These are phyloP conservation scores for Ceratocystiopsis minuta DNA, from an alignment of 2,329 filamentous ascomycete genomes.

Conservation along the genomic window DNA sequence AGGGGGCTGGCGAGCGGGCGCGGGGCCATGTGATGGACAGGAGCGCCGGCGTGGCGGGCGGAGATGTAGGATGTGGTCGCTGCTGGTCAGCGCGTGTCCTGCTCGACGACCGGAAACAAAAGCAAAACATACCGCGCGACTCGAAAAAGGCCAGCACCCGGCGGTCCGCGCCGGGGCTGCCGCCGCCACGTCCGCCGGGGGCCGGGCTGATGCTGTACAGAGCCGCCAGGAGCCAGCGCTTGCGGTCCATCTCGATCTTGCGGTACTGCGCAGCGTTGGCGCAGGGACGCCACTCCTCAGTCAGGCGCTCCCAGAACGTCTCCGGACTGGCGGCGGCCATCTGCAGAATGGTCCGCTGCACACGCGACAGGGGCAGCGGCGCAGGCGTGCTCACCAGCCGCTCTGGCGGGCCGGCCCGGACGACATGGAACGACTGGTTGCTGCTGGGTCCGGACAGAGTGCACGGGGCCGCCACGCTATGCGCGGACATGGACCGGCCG, in stretches of 20 bases:
- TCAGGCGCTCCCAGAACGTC: conserved; percentile 35
- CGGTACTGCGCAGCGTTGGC: conserved; percentile 31
- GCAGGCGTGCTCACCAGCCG: too few species aligned
- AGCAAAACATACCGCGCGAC: conserved; percentile 21
- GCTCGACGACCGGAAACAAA: too few species aligned
- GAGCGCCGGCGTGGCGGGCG: conserved; percentile 20
- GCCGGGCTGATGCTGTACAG: conserved; percentile 28
- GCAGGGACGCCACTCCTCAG: conserved; percentile 31
- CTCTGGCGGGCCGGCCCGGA: too few species aligned
- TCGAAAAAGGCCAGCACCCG: conserved; percentile 33
- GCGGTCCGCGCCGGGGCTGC: conserved; percentile 3
- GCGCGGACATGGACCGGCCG: too few species aligned
- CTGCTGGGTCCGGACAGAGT: too few species aligned
- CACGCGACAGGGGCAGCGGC: conserved; percentile 17
- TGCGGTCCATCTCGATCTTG: conserved; percentile 27
- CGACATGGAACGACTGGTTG: too few species aligned
- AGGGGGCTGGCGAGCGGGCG: conserved; percentile 20
- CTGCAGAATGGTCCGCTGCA: conserved; percentile 34
- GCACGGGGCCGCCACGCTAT: too few species aligned
- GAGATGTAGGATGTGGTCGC: conserved; percentile 32
- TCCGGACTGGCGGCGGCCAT: conserved; percentile 35
- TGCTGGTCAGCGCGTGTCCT: conserved; percentile 10
- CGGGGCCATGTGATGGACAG: conserved; percentile 28
- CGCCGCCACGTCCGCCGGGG: conserved; percentile 6
- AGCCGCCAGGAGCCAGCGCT: conserved; percentile 19